Percentiles rank a stretch among this genome's conserved stretches.
Conservation (phyloP, 106 monocot species). For the Hemerocallis citrina region DNA sequence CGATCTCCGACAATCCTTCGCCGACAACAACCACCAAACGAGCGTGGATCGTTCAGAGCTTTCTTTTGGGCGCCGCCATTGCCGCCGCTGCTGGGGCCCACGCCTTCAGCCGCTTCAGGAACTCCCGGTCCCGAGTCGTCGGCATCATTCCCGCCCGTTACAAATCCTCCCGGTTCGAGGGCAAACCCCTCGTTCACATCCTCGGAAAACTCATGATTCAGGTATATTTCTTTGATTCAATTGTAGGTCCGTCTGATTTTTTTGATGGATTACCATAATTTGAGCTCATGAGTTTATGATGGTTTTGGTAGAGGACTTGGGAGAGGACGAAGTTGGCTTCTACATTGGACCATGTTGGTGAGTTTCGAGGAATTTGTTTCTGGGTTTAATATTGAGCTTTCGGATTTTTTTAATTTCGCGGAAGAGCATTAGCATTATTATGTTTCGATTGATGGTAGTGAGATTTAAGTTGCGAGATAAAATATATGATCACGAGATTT, state of each 20-base stretch:
- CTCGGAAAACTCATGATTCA: conserved; percentile 99
- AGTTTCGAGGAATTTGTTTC: conserved; percentile 6
- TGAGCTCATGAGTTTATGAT: background rate
- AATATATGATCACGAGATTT: too few relatives aligned
- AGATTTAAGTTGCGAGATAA: too few relatives aligned
- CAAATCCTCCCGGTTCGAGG: conserved; percentile 82
- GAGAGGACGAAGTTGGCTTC: conserved; percentile 88
- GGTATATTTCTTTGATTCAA: conserved; percentile 25
- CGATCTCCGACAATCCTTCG: conserved; percentile 22
- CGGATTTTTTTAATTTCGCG: too few relatives aligned
- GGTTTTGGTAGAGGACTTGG: conserved; percentile 71
- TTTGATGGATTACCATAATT: too few relatives aligned
- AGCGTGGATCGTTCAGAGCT: conserved; percentile 49
- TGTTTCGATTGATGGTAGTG: too few relatives aligned
- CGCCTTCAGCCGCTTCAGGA: conserved; percentile 18
- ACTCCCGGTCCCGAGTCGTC: conserved; percentile 61
- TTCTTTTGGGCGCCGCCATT: conserved; percentile 39
- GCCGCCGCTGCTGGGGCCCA: conserved; percentile 33
- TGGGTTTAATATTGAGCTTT: too few relatives aligned
- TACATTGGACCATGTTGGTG: conserved; percentile 84
- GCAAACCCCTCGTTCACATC: conserved; percentile 83
- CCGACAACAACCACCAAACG: conserved; percentile 8
- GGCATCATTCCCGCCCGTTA: conserved; percentile 95
- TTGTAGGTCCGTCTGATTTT: background rate
- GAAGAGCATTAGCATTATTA: too few relatives aligned